A percentile compares a stretch with the other conserved stretches of the same genome.
These are phyloP conservation scores for Flaveria trinervia DNA, from an alignment of 129 eudicot genomes.

Conservation along the genomic window DNA sequence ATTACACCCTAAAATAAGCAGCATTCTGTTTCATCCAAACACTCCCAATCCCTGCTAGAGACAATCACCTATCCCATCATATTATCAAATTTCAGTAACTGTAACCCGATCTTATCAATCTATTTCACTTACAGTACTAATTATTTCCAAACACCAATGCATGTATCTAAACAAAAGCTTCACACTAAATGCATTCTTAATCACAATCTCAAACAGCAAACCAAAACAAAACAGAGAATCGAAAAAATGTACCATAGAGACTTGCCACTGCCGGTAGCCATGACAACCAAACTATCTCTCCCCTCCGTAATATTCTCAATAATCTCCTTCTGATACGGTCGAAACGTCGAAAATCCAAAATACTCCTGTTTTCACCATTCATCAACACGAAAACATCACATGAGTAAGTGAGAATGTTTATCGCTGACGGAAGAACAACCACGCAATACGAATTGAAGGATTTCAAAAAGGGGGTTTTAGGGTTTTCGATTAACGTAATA, in stretches of 20 bases:
- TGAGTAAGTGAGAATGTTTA: constrained; percentile 2
- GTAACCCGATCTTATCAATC: neutral
- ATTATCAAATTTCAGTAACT: neutral
- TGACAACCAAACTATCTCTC: constrained; percentile 79
- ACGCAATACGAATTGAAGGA: neutral
- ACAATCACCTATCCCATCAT: too few relatives aligned
- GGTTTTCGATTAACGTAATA: constrained; percentile 20
- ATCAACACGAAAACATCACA: neutral
- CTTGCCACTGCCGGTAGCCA: constrained; percentile 99
- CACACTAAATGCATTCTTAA: neutral
- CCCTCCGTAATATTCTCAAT: constrained; percentile 64
- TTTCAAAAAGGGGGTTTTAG: constrained; percentile 15
- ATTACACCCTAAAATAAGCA: neutral
- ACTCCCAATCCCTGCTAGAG: neutral
- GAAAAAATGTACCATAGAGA: constrained; percentile 61
- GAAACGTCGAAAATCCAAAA: constrained; percentile 72
- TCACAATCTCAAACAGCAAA: neutral
- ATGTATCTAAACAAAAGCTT: neutral
- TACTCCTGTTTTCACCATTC: constrained; percentile 45
- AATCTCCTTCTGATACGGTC: constrained; percentile 80
- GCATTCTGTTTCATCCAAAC: neutral
- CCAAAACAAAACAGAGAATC: constrained; percentile 3
- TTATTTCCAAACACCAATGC: too few relatives aligned
- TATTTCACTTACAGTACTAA: too few relatives aligned
- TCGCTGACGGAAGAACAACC: neutral